A percentile compares a stretch with the other conserved stretches of the same genome.
Conservation (phyloP, 805 yeast species). For the Saccharomyces cerevisiae region DNA sequence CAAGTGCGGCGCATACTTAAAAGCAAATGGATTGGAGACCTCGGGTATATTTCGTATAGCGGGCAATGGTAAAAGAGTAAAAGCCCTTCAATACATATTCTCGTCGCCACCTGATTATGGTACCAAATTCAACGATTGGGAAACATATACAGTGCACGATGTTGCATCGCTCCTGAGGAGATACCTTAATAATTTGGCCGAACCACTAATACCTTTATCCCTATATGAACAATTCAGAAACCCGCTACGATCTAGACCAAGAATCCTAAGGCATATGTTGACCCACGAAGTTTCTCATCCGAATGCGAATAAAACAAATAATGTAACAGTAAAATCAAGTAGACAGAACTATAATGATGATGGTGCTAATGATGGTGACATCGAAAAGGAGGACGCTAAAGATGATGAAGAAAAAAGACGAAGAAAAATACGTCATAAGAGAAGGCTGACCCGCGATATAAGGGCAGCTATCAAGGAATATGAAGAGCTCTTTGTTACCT, state of each 20-base stretch:
- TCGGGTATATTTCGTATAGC: constrained; percentile 93
- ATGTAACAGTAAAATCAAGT: constrained; percentile 1
- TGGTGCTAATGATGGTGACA: constrained; percentile 14
- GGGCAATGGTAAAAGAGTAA: constrained; percentile 82
- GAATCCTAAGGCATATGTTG: constrained; percentile 58
- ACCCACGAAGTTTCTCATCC: constrained; percentile 34
- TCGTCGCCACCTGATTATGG: constrained; percentile 88
- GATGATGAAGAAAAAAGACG: constrained; percentile 18
- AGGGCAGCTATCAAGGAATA: constrained; percentile 64
- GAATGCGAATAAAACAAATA: constrained; percentile 28
- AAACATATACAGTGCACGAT: constrained; percentile 90
- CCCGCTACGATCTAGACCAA: constrained; percentile 59
- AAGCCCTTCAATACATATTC: constrained; percentile 75
- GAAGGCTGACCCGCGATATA: constrained; percentile 54
- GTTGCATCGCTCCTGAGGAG: constrained; percentile 87
- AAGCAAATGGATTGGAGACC: constrained; percentile 64
- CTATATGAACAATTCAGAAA: constrained; percentile 71
- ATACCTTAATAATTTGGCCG: constrained; percentile 79
- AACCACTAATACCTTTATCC: constrained; percentile 78
- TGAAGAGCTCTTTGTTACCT: constrained; percentile 53
- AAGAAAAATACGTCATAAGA: constrained; percentile 42
- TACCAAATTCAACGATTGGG: constrained; percentile 71
- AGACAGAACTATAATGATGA: constrained; percentile 5
- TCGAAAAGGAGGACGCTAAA: constrained; percentile 9
- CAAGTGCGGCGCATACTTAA: constrained; percentile 81